Conservation (phyloP, 257 asterid species). For the Pogostemon cablin region DNA sequence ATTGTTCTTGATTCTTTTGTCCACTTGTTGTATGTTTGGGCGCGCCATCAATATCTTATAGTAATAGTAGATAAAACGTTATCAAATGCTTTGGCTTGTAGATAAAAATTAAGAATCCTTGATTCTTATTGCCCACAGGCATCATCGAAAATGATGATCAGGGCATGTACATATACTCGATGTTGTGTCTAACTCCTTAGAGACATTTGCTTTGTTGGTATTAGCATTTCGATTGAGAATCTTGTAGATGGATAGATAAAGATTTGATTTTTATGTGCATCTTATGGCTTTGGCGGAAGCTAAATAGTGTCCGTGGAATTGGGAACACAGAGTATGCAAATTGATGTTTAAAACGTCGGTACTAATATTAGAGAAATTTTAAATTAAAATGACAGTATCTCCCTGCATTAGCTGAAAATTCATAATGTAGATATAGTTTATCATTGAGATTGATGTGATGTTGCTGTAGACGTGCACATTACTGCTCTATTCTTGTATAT, state of each 20-base stretch:
- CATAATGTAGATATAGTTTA: background rate
- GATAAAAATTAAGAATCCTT: background rate
- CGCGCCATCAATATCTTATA: too few species aligned
- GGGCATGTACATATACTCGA: background rate
- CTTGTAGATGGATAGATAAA: background rate
- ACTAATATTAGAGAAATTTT: background rate
- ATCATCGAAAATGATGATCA: background rate
- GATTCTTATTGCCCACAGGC: background rate
- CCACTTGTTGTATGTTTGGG: background rate
- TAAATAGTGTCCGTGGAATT: background rate
- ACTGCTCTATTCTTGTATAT: background rate
- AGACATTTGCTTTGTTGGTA: background rate
- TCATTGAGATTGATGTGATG: slow-evolving; percentile 6
- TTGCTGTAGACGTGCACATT: background rate
- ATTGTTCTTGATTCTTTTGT: too few species aligned
- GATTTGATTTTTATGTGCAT: background rate
- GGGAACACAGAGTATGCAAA: background rate
- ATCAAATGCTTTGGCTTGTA: background rate
- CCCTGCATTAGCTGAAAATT: background rate
- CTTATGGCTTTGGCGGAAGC: background rate
- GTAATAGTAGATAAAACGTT: background rate
- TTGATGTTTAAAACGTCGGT: background rate
- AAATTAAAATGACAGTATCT: background rate
- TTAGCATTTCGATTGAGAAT: background rate
- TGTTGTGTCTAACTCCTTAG: background rate